Evolutionary conservation across 177 flowering plant species (phyloP).

Genomic region (Tripterygium wilfordii): DNA sequence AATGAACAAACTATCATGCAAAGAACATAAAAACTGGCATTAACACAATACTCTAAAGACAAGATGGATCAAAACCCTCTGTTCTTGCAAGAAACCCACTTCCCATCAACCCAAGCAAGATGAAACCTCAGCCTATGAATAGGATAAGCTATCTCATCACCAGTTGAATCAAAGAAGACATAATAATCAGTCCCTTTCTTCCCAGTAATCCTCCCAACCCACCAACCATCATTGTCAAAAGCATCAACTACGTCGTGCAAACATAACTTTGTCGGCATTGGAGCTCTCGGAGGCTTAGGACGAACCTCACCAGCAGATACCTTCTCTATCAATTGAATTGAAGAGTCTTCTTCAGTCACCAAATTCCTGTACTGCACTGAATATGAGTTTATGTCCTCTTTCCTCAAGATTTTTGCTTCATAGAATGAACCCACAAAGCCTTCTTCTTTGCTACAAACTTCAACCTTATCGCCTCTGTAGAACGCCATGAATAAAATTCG

Average conservation of each 20-base stretch:
- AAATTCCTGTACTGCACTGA: not conserved
- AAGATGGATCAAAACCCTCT: not conserved
- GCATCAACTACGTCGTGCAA: not conserved
- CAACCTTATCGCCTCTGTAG: no score
- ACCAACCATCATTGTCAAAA: constrained; percentile 3
- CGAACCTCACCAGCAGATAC: not conserved
- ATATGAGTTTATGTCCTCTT: not conserved
- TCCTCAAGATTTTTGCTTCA: not conserved
- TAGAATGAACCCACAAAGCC: not conserved
- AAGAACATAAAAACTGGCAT: no score
- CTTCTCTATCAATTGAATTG: not conserved
- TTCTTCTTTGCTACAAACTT: constrained; percentile 1
- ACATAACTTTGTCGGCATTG: not conserved
- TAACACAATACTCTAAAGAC: no score
- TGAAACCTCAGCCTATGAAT: not conserved
- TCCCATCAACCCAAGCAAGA: not conserved
- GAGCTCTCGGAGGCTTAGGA: not conserved
- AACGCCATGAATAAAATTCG: no score
- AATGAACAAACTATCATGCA: no score
- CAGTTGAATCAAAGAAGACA: not conserved
- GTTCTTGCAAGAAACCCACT: not conserved
- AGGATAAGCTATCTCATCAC: not conserved
- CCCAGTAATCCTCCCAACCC: not conserved
- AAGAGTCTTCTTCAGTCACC: not conserved
- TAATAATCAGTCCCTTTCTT: not conserved